These are phyloP conservation scores for Backusella australiensis DNA, from an alignment of 192 early-diverging fungal species.

Conservation along the genomic window DNA sequence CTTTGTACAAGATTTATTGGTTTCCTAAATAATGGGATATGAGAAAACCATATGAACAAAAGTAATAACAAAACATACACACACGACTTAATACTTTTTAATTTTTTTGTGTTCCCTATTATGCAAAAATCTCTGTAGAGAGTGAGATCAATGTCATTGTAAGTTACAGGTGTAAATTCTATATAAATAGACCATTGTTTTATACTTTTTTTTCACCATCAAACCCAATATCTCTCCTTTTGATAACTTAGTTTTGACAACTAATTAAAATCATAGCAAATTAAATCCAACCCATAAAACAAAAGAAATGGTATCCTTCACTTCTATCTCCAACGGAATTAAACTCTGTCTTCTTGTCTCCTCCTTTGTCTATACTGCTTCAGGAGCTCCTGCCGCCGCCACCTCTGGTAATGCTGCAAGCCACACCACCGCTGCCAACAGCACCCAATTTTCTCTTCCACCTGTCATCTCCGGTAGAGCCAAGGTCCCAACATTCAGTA, in stretches of 20 bases:
- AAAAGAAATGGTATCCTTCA: constrained; percentile 1
- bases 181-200: neutral
- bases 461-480: neutral
- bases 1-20: constrained; percentile 1
- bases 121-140: neutral
- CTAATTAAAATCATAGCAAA: neutral
- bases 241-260: neutral
- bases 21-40: neutral
- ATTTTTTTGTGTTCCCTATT: neutral
- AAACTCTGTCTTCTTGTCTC: neutral
- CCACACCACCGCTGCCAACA: neutral
- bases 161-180: neutral
- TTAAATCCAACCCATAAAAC: neutral
- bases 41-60: neutral
- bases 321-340: neutral
- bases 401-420: neutral
- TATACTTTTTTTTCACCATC: neutral
- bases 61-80: neutral
- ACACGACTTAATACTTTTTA: neutral
- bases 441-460: neutral
- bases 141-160: neutral
- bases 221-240: neutral
- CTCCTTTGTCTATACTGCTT: neutral
- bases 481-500: neutral
- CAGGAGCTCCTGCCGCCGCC: neutral